Base-by-base conservation (phyloP, 306 rosid genomes). In the Malus fusca region DNA sequence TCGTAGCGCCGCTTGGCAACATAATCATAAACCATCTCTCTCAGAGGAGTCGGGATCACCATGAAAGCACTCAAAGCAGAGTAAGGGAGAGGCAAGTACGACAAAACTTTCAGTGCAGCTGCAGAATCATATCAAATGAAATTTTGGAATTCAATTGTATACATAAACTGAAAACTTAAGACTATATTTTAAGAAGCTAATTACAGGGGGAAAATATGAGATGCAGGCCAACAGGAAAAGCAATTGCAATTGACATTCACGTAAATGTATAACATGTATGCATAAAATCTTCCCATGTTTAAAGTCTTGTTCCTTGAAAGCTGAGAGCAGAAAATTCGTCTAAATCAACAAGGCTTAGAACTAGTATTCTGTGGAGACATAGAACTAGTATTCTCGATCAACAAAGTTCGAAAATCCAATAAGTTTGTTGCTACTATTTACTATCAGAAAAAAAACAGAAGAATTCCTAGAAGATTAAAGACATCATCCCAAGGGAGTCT, bases 71-170 rank as follows among this genome's bases (percentile, higher is more conserved):
- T 90, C 58, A 89, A 68, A 37, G 93, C 84, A 52, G 91, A 90
- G 89, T 85, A 88, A 62, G 95, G 98, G 28, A 68, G 81, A 2
- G 98, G 98, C 86, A 93, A 73, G 86, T 89, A 86, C 9, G 98
- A 90, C 71, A 86, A 33, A 6, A 90, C 96, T 75, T 73, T 85
- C 81, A 93, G 82, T 28, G 93, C 95, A 86, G 93, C 96, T 89
- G 91, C 89, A 87, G 35, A 61, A 70, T 70, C 80, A 83, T 43
- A 46, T 37, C 23, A 66, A 30, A 22, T 25, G 5, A 40, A 51
- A 51, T 51, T 51, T 51, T 42, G 3, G 22, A 72, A 59, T 3
- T 37, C 42, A 37, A 37, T 7, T 37, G 42, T 37, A 37, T 1
- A 7, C 9, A 37, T 37, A 37, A 37, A 37, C 42, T 37, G 42